These are phyloP conservation scores for Populus trichocarpa DNA, from an alignment of 441 rosid species.

Conservation along the genomic window DNA sequence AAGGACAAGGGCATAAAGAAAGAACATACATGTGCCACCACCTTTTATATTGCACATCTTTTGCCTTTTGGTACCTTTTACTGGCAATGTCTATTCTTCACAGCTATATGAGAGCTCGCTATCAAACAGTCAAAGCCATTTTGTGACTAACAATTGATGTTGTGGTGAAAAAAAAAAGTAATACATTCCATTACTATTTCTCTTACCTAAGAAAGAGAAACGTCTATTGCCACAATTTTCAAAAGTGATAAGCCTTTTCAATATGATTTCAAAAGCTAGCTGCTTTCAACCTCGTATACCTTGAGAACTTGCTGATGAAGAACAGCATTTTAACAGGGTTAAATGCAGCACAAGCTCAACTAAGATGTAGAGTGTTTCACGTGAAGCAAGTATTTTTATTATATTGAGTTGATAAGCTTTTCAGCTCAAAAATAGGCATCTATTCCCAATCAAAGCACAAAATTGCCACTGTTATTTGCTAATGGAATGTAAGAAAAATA, in stretches of 20 bases:
- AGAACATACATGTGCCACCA: background rate
- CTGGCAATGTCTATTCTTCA: background rate
- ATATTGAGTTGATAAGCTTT: background rate
- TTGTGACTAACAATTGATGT: background rate
- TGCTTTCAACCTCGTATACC: background rate
- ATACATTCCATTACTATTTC: background rate
- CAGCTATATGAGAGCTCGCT: background rate
- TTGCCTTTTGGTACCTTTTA: background rate
- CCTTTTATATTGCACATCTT: background rate
- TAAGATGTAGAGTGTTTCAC: too few species aligned
- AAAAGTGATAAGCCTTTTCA: background rate
- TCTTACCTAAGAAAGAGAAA: background rate
- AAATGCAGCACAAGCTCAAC: background rate
- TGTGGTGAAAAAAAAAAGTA: background rate
- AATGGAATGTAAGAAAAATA: too few species aligned
- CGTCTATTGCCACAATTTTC: background rate
- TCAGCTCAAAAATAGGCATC: background rate
- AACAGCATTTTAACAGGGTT: too few species aligned
- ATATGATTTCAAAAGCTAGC: background rate
- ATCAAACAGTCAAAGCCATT: background rate
- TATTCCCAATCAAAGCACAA: too few species aligned
- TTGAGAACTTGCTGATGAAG: background rate
- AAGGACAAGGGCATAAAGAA: background rate
- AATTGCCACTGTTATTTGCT: too few species aligned
- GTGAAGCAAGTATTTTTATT: too few species aligned